Conservation (phyloP, 139 green algal genomes). For the Astrephomene gubernaculifera region DNA sequence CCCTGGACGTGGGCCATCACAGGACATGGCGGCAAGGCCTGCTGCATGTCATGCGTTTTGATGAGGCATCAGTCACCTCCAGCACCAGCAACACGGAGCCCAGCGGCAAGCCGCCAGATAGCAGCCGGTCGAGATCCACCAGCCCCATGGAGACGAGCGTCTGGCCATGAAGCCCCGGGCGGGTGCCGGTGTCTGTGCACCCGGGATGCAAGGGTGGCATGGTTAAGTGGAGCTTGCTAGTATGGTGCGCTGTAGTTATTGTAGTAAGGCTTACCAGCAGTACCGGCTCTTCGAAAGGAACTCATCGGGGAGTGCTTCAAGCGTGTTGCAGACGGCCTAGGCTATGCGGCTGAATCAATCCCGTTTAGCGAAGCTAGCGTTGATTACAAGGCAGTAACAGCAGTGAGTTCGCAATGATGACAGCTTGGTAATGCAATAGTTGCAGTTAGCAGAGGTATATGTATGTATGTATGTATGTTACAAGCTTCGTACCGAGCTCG, state of each 20-base stretch:
- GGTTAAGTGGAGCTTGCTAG: background rate
- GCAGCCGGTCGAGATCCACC: slow-evolving; percentile 79
- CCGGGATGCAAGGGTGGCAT: background rate
- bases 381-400: background rate
- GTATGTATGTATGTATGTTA: too few species aligned
- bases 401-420: background rate
- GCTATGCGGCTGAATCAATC: background rate
- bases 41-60: too few species aligned
- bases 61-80: slow-evolving; percentile 52
- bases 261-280: background rate
- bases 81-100: slow-evolving; percentile 74
- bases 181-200: slow-evolving; percentile 72
- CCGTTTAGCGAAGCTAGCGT: background rate
- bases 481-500: too few species aligned
- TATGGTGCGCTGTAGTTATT: too few species aligned
- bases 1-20: too few species aligned
- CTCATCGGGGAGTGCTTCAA: background rate
- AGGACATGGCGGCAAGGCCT: too few species aligned
- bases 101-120: slow-evolving; percentile 82
- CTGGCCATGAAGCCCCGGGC: slow-evolving; percentile 79
- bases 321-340: background rate
- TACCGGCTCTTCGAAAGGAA: slow-evolving; percentile 10
- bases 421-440: background rate
- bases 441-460: background rate
- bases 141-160: slow-evolving; percentile 83